Evolutionary conservation across 148 eudicot species (phyloP).

Genomic region (Rhododendron mucronatum): DNA sequence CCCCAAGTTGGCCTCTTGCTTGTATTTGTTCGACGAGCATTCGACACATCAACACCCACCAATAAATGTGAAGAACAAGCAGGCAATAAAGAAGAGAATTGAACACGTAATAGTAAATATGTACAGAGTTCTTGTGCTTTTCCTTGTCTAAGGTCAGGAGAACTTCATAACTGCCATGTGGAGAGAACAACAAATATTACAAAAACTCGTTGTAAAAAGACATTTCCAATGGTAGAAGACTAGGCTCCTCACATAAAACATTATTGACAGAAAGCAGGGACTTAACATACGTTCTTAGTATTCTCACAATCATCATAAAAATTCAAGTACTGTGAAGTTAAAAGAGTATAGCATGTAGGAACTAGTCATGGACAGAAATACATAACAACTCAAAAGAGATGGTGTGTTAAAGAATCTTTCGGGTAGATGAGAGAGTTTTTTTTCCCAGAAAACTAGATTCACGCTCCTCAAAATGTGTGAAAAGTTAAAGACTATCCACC

Average conservation of each 20-base stretch:
- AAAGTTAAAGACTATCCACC: neutral
- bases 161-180: constrained; percentile 76
- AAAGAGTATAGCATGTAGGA: neutral
- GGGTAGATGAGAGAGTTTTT: neutral
- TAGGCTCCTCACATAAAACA: neutral
- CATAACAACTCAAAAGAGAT: neutral
- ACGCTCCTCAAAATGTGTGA: neutral
- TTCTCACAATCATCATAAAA: neutral
- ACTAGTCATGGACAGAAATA: neutral
- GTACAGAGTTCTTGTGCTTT: constrained; percentile 58
- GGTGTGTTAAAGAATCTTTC: neutral
- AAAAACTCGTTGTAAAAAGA: neutral
- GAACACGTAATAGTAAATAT: constrained; percentile 79
- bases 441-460: neutral
- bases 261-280: neutral
- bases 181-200: neutral
- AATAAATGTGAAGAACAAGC: constrained; percentile 87
- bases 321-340: neutral
- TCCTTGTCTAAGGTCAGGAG: constrained; percentile 64
- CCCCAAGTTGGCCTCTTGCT: constrained; percentile 79
- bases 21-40: constrained; percentile 93
- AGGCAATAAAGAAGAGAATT: constrained; percentile 71
- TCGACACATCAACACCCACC: constrained; percentile 93
- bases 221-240: neutral
- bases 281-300: neutral